Conservation (phyloP, 306 rosid species). For the Glycine tomentella region DNA sequence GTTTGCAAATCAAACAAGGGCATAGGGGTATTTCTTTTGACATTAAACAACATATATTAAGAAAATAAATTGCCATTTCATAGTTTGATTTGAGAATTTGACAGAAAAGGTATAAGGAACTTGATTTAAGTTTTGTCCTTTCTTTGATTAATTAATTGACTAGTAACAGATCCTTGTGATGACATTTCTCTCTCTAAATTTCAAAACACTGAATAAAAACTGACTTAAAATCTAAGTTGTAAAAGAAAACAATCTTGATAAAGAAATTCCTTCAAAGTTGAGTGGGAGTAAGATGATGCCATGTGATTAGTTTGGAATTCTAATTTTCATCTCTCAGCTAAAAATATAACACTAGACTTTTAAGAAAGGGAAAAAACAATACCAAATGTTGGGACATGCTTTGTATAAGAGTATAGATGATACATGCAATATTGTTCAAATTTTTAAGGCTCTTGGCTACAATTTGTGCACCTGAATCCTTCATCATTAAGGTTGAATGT, state of each 20-base stretch:
- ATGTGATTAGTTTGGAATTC: background rate
- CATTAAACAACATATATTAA: background rate
- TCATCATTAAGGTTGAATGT: slow-evolving; percentile 44
- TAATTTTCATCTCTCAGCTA: too few relatives aligned
- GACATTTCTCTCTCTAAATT: slow-evolving; percentile 20
- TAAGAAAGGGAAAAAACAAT: background rate
- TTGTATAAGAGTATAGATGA: slow-evolving; percentile 24
- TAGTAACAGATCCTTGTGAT: background rate
- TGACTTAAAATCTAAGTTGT: too few relatives aligned
- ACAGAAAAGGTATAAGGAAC: background rate
- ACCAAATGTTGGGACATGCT: slow-evolving; percentile 20
- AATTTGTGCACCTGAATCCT: slow-evolving; percentile 37
- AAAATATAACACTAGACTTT: background rate
- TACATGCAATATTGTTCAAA: slow-evolving; percentile 20
- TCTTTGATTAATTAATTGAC: slow-evolving; percentile 5
- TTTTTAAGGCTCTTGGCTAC: slow-evolving; percentile 12
- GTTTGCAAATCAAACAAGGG: background rate
- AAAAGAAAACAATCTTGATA: background rate
- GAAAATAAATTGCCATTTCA: background rate
- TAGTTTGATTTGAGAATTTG: background rate
- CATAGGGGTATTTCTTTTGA: background rate
- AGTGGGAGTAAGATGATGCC: background rate
- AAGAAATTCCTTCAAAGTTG: slow-evolving; percentile 7
- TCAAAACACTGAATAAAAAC: background rate
- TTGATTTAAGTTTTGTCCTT: background rate